Percentiles rank a stretch among this genome's conserved stretches.
These are phyloP conservation scores for Penicillium freii DNA, from an alignment of 2,329 filamentous ascomycete genomes.

Conservation along the genomic window DNA sequence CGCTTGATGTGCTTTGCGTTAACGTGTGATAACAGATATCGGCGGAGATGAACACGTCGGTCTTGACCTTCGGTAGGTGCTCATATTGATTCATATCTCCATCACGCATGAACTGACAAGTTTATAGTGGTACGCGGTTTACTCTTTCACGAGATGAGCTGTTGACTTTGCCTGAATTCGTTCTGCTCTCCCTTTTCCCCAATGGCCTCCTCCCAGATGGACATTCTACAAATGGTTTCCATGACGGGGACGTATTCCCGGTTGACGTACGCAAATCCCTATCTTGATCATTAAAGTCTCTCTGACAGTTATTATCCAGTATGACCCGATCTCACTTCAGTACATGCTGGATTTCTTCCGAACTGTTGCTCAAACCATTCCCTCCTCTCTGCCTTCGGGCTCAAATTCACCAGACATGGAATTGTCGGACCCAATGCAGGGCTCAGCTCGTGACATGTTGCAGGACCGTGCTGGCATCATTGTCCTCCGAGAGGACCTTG, in stretches of 20 bases:
- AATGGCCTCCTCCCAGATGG: slow-evolving; percentile 98
- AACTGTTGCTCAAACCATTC: slow-evolving; percentile 90
- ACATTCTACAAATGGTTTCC: slow-evolving; percentile 80
- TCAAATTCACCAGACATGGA: slow-evolving; percentile 60
- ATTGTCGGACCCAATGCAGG: slow-evolving; percentile 68
- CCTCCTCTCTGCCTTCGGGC: slow-evolving; percentile 64
- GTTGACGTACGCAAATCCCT: slow-evolving; percentile 74
- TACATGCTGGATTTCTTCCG: slow-evolving; percentile 99
- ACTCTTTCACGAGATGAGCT: slow-evolving; percentile 93
- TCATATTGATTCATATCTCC: not conserved
- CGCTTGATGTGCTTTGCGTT: not conserved
- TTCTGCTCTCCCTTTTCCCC: slow-evolving; percentile 93
- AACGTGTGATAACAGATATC: slow-evolving; percentile 56
- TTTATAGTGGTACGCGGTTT: slow-evolving; percentile 79
- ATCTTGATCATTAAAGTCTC: no score
- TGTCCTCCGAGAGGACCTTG: slow-evolving; percentile 89
- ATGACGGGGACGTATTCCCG: slow-evolving; percentile 90
- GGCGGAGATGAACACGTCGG: slow-evolving; percentile 91
- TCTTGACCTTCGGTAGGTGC: slow-evolving; percentile 80
- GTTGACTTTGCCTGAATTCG: slow-evolving; percentile 92
- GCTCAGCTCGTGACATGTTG: slow-evolving; percentile 70
- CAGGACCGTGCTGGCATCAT: slow-evolving; percentile 93
- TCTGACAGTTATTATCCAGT: slow-evolving; percentile 56
- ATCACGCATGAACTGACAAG: not conserved
- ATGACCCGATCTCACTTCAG: slow-evolving; percentile 91